phyloP scores from a whole-genome alignment of 768 basidiomycete genomes.

The Russula lepida region DNA sequence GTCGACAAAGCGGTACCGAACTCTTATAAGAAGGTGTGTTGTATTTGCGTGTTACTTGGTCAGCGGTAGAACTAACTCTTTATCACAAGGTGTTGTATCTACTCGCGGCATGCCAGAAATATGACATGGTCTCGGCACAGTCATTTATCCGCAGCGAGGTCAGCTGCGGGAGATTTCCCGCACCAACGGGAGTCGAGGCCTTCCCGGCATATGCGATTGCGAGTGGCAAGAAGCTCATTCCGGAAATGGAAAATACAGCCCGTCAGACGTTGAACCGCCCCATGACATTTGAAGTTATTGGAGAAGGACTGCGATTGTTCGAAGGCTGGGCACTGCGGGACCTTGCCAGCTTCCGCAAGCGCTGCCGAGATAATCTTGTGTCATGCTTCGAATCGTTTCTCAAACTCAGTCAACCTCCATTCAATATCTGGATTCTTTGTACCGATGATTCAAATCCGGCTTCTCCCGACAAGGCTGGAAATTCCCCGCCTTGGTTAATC shows the following conservation, averaged over 20 bases:
- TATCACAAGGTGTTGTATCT: background rate
- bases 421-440: background rate
- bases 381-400: background rate
- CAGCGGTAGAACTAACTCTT: background rate
- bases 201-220: background rate
- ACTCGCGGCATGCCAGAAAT: constrained; percentile 22
- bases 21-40: background rate
- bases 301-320: background rate
- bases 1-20: background rate
- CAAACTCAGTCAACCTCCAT: background rate
- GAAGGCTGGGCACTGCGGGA: background rate
- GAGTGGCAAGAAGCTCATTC: background rate
- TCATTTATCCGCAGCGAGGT: background rate
- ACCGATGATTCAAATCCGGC: background rate
- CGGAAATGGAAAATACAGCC: background rate
- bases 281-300: background rate
- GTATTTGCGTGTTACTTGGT: background rate
- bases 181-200: background rate
- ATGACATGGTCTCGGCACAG: constrained; percentile 17
- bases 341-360: background rate
- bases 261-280: background rate
- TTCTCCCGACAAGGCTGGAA: no score
- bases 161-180: background rate
- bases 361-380: background rate
- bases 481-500: background rate